Conservation (phyloP, 176 grass and related monocot species). For the Phyllostachys edulis region DNA sequence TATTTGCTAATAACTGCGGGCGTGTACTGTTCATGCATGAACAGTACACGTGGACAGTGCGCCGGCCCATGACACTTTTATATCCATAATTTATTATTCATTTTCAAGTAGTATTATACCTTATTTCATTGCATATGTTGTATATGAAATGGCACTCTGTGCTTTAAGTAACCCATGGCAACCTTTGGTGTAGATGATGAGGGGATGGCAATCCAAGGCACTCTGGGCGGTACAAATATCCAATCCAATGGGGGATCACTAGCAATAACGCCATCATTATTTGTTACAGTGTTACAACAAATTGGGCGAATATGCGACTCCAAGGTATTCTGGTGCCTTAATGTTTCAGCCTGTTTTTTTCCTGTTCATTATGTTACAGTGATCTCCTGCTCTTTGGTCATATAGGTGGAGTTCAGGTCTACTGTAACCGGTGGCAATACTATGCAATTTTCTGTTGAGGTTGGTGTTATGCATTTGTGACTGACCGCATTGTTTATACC, state of each 20-base stretch:
- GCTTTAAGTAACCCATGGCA: slow-evolving; percentile 23
- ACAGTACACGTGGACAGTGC: too few species aligned
- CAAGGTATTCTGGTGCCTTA: slow-evolving; percentile 47
- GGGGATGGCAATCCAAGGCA: slow-evolving; percentile 29
- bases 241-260: slow-evolving; percentile 49
- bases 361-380: neutral
- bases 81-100: neutral
- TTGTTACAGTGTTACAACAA: slow-evolving; percentile 73
- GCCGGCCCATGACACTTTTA: too few species aligned
- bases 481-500: neutral
- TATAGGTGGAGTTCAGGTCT: slow-evolving; percentile 85
- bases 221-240: slow-evolving; percentile 43
- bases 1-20: too few species aligned
- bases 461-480: slow-evolving; percentile 39
- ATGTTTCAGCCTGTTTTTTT: slow-evolving; percentile 25
- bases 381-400: slow-evolving; percentile 12
- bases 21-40: too few species aligned
- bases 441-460: slow-evolving; percentile 82
- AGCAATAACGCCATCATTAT: slow-evolving; percentile 51
- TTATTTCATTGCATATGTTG: neutral
- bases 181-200: slow-evolving; percentile 68
- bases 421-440: slow-evolving; percentile 53
- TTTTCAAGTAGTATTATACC: slow-evolving; percentile 20
- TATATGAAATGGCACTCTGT: neutral
- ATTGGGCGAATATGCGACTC: slow-evolving; percentile 69